These are phyloP conservation scores for Saccharomycopsis fodiens DNA, from an alignment of 805 yeast species.

Conservation along the genomic window DNA sequence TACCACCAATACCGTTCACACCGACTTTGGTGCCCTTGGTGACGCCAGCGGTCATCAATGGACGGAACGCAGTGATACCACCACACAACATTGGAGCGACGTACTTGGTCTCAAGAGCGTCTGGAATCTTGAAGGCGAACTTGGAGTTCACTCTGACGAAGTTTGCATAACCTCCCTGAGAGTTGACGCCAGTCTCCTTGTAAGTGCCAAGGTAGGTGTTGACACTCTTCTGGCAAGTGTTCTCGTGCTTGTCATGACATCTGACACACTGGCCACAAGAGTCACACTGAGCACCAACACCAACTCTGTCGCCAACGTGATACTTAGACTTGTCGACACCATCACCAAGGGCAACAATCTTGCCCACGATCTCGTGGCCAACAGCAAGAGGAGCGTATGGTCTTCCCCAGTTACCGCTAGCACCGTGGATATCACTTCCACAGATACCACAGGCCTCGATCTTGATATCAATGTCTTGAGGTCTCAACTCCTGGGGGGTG, in stretches of 20 bases:
- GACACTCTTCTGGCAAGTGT: conserved; percentile 29
- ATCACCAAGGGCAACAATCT: conserved; percentile 27
- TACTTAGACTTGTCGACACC: conserved; percentile 30
- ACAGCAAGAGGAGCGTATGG: conserved; percentile 22
- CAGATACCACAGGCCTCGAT: conserved; percentile 60
- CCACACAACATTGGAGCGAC: conserved; percentile 46
- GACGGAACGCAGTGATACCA: conserved; percentile 41
- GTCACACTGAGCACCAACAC: conserved; percentile 39
- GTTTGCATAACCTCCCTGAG: conserved; percentile 31
- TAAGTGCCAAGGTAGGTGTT: conserved; percentile 34
- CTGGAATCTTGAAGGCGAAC: conserved; percentile 38
- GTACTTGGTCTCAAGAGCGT: conserved; percentile 28
- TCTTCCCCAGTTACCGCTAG: conserved; percentile 22
- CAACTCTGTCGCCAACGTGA: conserved; percentile 40
- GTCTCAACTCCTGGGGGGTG: conserved; percentile 18
- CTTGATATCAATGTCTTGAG: conserved; percentile 42
- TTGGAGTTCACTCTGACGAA: conserved; percentile 34
- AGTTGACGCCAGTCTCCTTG: conserved; percentile 24
- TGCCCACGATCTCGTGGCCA: conserved; percentile 27
- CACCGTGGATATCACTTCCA: conserved; percentile 42
- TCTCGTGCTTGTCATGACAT: conserved; percentile 32
- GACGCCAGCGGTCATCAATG: conserved; percentile 29
- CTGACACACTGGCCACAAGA: conserved; percentile 34
- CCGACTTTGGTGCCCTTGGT: conserved; percentile 32
- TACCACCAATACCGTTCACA: conserved; percentile 39